phyloP scores from a whole-genome alignment of 2,329 filamentous ascomycete species.

The Microdochium bolleyi region DNA sequence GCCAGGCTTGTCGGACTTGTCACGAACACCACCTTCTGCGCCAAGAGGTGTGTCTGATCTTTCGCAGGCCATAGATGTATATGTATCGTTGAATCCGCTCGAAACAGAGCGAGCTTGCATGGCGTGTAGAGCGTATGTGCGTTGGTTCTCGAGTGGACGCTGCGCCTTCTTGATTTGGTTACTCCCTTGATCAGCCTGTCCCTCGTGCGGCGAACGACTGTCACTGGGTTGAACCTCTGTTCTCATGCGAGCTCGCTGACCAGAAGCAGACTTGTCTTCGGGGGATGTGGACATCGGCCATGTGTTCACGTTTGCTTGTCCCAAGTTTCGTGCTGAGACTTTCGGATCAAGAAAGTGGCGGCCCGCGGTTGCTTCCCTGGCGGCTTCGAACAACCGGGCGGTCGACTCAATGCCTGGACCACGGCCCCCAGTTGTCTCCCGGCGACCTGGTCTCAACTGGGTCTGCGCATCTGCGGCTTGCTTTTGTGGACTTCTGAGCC shows the following conservation, averaged over 20 bases:
- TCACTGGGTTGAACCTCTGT: not conserved
- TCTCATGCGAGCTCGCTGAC: not conserved
- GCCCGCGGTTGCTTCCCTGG: too few species aligned
- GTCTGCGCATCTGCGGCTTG: conserved; percentile 10
- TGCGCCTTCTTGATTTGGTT: not conserved
- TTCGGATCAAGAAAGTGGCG: too few species aligned
- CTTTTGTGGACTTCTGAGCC: conserved; percentile 17
- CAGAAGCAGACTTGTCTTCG: not conserved
- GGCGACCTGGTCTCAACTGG: not conserved
- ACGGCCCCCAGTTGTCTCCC: too few species aligned
- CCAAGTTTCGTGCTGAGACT: too few species aligned
- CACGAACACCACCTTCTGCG: not conserved
- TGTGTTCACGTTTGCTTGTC: too few species aligned
- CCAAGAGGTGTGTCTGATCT: not conserved
- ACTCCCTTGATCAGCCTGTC: not conserved
- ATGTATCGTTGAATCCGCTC: not conserved
- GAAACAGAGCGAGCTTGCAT: not conserved
- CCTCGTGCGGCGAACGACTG: too few species aligned
- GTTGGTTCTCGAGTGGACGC: not conserved
- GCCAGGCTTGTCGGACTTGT: not conserved
- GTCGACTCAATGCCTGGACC: too few species aligned
- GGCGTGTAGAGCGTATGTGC: not conserved
- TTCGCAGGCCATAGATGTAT: not conserved
- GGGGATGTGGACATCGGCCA: not conserved
- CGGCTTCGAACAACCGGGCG: too few species aligned